Percentiles rank a stretch among this genome's conserved stretches.
These are phyloP conservation scores for Monosporascus sp. DNA, from an alignment of 2,329 filamentous ascomycete genomes.

Conservation along the genomic window DNA sequence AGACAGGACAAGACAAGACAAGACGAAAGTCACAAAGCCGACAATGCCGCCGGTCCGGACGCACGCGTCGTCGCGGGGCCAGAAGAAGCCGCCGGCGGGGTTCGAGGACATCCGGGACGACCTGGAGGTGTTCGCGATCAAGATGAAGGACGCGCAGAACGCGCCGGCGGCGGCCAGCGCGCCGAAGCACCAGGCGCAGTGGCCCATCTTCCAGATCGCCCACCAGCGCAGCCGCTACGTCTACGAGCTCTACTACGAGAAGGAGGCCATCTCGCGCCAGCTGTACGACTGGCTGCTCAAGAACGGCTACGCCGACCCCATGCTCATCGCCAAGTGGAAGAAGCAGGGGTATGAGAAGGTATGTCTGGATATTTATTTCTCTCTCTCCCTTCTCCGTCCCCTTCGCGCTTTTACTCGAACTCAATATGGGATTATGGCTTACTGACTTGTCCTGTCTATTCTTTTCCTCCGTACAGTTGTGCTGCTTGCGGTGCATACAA, in stretches of 20 bases:
- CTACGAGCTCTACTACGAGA: slow-evolving; percentile 97
- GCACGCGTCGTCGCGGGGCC: slow-evolving; percentile 57
- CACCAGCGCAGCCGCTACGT: slow-evolving; percentile 91
- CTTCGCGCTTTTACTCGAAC: not conserved
- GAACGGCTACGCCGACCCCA: slow-evolving; percentile 91
- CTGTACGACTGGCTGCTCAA: slow-evolving; percentile 96
- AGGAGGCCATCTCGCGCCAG: slow-evolving; percentile 87
- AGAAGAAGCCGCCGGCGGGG: slow-evolving; percentile 78
- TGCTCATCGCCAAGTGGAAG: slow-evolving; percentile 99
- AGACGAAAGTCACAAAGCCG: not conserved
- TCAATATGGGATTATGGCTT: not conserved
- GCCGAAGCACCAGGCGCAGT: slow-evolving; percentile 81
- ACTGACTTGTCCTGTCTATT: not conserved
- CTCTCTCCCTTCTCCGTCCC: not conserved
- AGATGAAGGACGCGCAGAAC: slow-evolving; percentile 95
- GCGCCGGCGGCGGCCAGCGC: slow-evolving; percentile 73
- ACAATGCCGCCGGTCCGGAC: slow-evolving; percentile 69
- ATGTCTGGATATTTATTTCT: slow-evolving; percentile 27
- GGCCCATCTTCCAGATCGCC: slow-evolving; percentile 96
- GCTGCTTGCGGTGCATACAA: slow-evolving; percentile 92
- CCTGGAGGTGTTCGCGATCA: slow-evolving; percentile 78
- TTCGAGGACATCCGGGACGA: slow-evolving; percentile 87
- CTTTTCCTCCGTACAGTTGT: slow-evolving; percentile 54
- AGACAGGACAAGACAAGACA: slow-evolving; percentile 1
- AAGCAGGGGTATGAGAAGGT: slow-evolving; percentile 99